Conservation (phyloP, 306 rosid species). For the Oxytropis ochrocephala region DNA sequence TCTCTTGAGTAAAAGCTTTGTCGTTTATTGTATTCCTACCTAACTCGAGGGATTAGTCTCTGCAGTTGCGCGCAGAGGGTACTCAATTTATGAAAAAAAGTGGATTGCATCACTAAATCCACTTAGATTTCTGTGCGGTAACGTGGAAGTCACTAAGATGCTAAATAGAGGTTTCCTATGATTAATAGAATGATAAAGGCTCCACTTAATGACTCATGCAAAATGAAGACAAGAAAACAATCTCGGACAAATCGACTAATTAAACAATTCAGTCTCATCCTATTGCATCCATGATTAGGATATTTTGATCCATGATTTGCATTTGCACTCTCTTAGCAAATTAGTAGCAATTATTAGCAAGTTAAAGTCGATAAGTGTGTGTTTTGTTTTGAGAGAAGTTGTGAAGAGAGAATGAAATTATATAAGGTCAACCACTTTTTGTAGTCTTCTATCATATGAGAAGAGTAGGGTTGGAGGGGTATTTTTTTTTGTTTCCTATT, state of each 20-base stretch:
- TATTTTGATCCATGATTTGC: neutral
- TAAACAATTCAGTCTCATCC: neutral
- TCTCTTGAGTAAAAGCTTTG: too few species aligned
- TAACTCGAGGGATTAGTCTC: too few species aligned
- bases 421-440: too few species aligned
- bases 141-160: conserved; percentile 25
- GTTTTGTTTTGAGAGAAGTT: too few species aligned
- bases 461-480: too few species aligned
- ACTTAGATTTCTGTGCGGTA: neutral
- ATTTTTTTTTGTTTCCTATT: too few species aligned
- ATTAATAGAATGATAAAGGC: conserved; percentile 23
- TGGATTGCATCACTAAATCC: neutral
- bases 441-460: too few species aligned
- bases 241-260: conserved; percentile 20
- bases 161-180: conserved; percentile 11
- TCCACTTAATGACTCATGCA: conserved; percentile 18
- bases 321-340: neutral
- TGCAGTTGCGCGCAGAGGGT: too few species aligned
- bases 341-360: neutral
- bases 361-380: too few species aligned
- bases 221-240: conserved; percentile 26
- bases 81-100: too few species aligned
- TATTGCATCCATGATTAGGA: conserved; percentile 8
- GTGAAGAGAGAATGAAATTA: too few species aligned
- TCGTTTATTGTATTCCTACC: too few species aligned